These are phyloP conservation scores for Quercus ilex DNA, from an alignment of 306 rosid species.

Conservation along the genomic window DNA sequence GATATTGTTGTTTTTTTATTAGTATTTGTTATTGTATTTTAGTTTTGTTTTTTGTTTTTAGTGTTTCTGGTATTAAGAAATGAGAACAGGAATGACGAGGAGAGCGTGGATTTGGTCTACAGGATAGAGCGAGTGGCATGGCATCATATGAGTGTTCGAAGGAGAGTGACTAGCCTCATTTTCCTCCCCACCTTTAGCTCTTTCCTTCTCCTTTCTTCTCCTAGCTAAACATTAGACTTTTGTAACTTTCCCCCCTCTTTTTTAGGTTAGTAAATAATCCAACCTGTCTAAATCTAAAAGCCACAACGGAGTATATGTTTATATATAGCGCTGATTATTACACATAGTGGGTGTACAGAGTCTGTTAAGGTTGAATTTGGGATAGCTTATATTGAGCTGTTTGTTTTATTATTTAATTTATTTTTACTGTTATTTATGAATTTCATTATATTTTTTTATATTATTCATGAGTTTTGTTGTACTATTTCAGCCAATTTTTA, in stretches of 20 bases:
- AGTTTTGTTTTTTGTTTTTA: conserved; percentile 4
- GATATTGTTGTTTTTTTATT: conserved; percentile 4
- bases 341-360: too few species aligned
- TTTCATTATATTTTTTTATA: fast-evolving
- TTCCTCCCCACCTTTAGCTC: conserved; percentile 22
- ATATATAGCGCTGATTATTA: too few species aligned
- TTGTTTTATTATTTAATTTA: too few species aligned
- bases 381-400: fast-evolving
- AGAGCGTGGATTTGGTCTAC: conserved; percentile 38
- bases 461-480: fast-evolving
- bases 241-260: too few species aligned
- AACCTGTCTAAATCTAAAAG: too few species aligned
- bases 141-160: background rate
- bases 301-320: too few species aligned
- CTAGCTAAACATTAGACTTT: background rate
- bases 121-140: background rate
- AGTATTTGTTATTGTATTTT: too few species aligned
- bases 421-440: fast-evolving
- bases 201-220: background rate
- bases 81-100: background rate
- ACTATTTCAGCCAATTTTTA: too few species aligned
- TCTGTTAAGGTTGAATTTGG: too few species aligned
- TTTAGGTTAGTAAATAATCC: too few species aligned
- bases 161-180: conserved; percentile 27
- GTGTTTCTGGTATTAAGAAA: conserved; percentile 2